These are phyloP conservation scores for Venustampulla echinocandica DNA, from an alignment of 495 filamentous ascomycete genomes.

Conservation along the genomic window DNA sequence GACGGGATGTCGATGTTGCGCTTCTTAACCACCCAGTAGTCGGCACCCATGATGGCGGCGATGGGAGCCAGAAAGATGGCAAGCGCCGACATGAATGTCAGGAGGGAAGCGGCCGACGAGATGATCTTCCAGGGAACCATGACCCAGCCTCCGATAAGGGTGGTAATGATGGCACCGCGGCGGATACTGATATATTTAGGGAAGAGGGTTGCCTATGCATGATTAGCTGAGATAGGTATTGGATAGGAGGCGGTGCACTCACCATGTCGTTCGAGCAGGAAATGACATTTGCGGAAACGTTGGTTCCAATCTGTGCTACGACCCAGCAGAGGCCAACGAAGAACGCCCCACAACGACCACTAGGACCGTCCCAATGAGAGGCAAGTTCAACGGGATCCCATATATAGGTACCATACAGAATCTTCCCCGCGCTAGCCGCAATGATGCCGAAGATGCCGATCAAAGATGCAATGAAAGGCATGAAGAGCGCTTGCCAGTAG, in stretches of 20 bases:
- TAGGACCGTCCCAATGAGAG: conserved; percentile 40
- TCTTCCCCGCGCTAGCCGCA: conserved; percentile 38
- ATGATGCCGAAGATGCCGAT: conserved; percentile 44
- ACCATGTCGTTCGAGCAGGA: conserved; percentile 58
- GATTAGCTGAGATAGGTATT: too few species aligned
- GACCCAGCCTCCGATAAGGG: conserved; percentile 46
- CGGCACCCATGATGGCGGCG: conserved; percentile 38
- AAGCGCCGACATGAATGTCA: conserved; percentile 47
- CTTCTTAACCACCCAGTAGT: conserved; percentile 41
- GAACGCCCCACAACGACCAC: conserved; percentile 44
- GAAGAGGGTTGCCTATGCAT: conserved; percentile 46
- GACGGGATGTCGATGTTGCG: conserved; percentile 36
- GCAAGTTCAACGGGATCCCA: conserved; percentile 52
- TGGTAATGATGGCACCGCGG: conserved; percentile 53
- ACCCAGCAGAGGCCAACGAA: conserved; percentile 43
- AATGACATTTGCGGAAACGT: conserved; percentile 59
- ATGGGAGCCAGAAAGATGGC: conserved; percentile 40
- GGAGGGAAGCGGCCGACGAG: conserved; percentile 44
- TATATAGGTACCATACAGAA: conserved; percentile 45
- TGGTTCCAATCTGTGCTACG: conserved; percentile 50
- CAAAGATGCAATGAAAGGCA: conserved; percentile 47
- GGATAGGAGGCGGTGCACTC: too few species aligned
- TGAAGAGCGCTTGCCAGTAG: conserved; percentile 46
- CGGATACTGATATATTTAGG: conserved; percentile 53
- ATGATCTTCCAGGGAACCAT: conserved; percentile 60